Evolutionary conservation across 352 stramenopile genomes (phyloP), one percentile per base, ranked within the genome.

Genomic region (Phytophthora sansomeana): DNA sequence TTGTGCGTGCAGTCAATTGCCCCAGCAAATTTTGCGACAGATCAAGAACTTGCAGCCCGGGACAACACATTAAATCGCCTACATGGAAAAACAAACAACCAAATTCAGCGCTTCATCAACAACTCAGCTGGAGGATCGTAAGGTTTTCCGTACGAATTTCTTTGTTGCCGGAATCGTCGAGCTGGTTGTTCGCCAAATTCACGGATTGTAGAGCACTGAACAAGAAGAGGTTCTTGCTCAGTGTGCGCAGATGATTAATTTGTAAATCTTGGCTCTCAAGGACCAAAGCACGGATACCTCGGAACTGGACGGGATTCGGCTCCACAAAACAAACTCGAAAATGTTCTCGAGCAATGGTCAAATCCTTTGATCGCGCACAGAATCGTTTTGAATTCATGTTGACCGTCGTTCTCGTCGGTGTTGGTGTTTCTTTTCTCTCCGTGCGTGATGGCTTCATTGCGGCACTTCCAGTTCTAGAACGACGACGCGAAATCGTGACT

Each of bases 21-120:
- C 77, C 77, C 6, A 85, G 59, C 28, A 82, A 46, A 42, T 85
- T 85, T 44, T 65, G 39, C 7, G 77, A 85, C 33, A 85, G 6
- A 33, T 85, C 63, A 14, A 80, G 43, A 30, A 49, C 38, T 13
- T 67, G 36, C 1, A 82, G 68, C 4, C 76, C 60, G 24, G 72
- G 47, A 16, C 62, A 54, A n/a, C 61, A 68, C 41, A 83, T 43
- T 6, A 83, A 32, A 21, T 67, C 50, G 26, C 64, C 74, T 82
- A 36, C 11, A 52, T 16, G 28, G 48, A 55, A 55, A 17, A 52
- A 21, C 17, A 36, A 21, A 56, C 17, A 41, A 21, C 42, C 35
- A 42, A 30, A 6, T 6, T 39, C n/a, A 39, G 33, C 1, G 2
- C 24, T 29, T 29, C 26, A 17, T 5, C 38, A 51, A 39, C 33